Evolutionary conservation across 2,329 filamentous ascomycete species (phyloP).

Genomic region (Colletotrichum gigasporum): DNA sequence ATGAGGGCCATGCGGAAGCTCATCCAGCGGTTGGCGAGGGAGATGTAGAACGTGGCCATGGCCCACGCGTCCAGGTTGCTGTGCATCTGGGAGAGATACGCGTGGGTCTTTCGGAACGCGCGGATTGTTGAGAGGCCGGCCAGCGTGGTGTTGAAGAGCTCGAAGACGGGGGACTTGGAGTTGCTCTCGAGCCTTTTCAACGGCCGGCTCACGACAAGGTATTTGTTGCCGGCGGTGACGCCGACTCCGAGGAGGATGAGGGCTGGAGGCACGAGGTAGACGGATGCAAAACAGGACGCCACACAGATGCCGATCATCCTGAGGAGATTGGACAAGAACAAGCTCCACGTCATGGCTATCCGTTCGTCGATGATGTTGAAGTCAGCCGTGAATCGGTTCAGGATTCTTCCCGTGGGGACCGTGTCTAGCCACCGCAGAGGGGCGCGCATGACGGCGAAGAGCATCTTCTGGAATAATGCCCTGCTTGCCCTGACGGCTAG

Average conservation of each 20-base stretch:
- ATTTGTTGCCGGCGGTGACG: constrained; percentile 43
- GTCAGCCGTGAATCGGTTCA: constrained; percentile 54
- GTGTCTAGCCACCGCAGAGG: constrained; percentile 52
- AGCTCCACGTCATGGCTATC: not conserved
- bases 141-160: constrained; percentile 51
- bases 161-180: constrained; percentile 51
- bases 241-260: constrained; percentile 42
- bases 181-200: constrained; percentile 53
- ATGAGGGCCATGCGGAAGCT: constrained; percentile 49
- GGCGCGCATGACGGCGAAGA: constrained; percentile 39
- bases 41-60: constrained; percentile 44
- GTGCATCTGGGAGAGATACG: constrained; percentile 47
- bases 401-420: constrained; percentile 49
- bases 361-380: constrained; percentile 48
- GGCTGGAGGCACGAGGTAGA: constrained; percentile 23
- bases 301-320: constrained; percentile 34
- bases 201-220: constrained; percentile 48
- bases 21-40: constrained; percentile 46
- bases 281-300: not conserved
- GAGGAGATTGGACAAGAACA: constrained; percentile 38
- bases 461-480: constrained; percentile 44
- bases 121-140: constrained; percentile 52
- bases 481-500: constrained; percentile 41
- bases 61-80: constrained; percentile 42
- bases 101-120: constrained; percentile 46